Conservation (phyloP, 306 rosid species). For the Sechiopsis laciniata region DNA sequence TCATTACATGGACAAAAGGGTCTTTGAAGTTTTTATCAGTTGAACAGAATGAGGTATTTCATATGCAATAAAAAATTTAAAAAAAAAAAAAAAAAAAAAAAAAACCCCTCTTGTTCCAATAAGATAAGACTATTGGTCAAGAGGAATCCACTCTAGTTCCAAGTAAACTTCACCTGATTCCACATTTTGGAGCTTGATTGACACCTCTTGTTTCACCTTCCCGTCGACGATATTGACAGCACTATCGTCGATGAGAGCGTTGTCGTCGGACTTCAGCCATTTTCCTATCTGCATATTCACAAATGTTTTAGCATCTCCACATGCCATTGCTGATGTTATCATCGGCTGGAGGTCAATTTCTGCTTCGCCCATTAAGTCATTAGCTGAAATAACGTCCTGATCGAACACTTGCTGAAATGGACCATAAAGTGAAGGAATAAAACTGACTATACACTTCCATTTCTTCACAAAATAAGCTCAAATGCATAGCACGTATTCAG, state of each 20-base stretch:
- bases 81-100: no score
- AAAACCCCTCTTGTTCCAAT: not conserved
- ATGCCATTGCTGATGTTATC: conserved; percentile 91
- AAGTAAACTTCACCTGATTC: conserved; percentile 73
- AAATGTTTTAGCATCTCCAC: conserved; percentile 79
- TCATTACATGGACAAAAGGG: not conserved
- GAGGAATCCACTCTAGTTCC: conserved; percentile 92
- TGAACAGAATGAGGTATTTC: not conserved
- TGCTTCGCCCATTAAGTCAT: conserved; percentile 95
- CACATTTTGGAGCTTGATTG: conserved; percentile 79
- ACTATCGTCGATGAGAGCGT: conserved; percentile 72
- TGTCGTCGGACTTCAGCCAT: conserved; percentile 87
- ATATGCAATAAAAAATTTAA: no score
- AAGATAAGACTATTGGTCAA: conserved; percentile 56
- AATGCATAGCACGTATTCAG: not conserved
- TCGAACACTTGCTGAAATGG: conserved; percentile 72
- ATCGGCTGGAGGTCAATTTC: conserved; percentile 87
- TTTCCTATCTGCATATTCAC: conserved; percentile 93
- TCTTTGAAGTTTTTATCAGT: not conserved
- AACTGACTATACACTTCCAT: not conserved
- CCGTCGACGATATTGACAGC: conserved; percentile 65
- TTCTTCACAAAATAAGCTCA: not conserved
- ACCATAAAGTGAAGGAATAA: not conserved
- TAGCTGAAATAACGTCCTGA: conserved; percentile 72
- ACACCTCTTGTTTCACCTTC: conserved; percentile 56